These are phyloP conservation scores for Cercophora sp. DNA, from an alignment of 495 filamentous ascomycete species.

Conservation along the genomic window DNA sequence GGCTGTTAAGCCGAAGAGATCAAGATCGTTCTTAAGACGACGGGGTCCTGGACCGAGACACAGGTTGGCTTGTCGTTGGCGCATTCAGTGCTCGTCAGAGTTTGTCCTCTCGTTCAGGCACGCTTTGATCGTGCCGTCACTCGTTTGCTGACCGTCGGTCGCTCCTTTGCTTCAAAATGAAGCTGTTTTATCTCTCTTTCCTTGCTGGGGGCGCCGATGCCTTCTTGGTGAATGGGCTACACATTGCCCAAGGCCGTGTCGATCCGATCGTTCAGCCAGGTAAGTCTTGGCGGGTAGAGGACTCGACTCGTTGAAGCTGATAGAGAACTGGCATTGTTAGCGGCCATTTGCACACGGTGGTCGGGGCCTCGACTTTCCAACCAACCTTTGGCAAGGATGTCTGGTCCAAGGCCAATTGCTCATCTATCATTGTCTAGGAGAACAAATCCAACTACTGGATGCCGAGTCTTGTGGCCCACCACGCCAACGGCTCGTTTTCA, in stretches of 20 bases:
- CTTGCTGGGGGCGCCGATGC: neutral
- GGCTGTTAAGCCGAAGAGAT: too few species aligned
- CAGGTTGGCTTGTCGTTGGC: too few species aligned
- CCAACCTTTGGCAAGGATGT: neutral
- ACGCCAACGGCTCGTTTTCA: neutral
- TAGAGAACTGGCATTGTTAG: neutral
- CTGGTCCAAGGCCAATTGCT: slow-evolving; percentile 2
- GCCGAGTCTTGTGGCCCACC: slow-evolving; percentile 1
- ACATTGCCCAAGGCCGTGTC: slow-evolving; percentile 1
- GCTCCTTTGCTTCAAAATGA: neutral
- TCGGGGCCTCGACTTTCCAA: slow-evolving; percentile 2
- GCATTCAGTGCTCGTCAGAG: too few species aligned
- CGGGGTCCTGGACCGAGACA: too few species aligned
- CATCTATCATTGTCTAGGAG: slow-evolving; percentile 5
- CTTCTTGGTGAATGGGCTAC: neutral
- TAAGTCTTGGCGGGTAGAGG: neutral
- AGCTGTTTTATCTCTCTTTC: neutral
- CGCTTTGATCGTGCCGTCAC: neutral
- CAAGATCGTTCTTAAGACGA: too few species aligned
- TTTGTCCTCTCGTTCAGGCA: neutral
- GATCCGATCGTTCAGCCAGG: slow-evolving; percentile 7
- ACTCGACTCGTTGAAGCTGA: neutral
- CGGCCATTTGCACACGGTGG: slow-evolving; percentile 2
- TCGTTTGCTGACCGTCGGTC: neutral
- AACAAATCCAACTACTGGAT: slow-evolving; percentile 10